Base-by-base conservation (phyloP, 345 rosid genomes). In the Cochlearia excelsa region DNA sequence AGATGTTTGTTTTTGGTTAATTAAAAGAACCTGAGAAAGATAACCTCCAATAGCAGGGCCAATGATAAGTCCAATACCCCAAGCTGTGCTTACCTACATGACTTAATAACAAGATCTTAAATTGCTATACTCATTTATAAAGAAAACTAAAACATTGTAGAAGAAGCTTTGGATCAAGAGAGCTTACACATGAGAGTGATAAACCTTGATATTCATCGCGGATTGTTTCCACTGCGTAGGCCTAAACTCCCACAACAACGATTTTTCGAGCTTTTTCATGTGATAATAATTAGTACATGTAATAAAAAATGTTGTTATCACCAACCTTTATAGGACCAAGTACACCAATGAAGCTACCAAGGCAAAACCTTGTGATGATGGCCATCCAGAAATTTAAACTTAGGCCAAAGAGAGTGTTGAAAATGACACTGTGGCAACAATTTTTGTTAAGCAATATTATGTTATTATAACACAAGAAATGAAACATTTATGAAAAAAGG, bases 31-130 rank as follows among this genome's bases (percentile, higher is more conserved):
- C 99, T 93, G 94, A 2, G 99, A 92, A 57, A 89, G 77, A 67
- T 73, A 93, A 43, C 97, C 99, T 60, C 99, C 99, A 2, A 93
- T 44, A 52, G 99, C 95, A 44, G 99, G 99, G 56, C 99, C 99
- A 72, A 93, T 78, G 71, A 93, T 80, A 80, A 93, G 76, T 70
- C 99, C 99, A 40, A 85, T 84, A 2, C 95, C 97, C 99, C 99
- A 93, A 26, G 99, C 75, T 58, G 99, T 89, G 62, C 97, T 87
- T 26, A 89, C 78, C 97, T 93, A 84, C 59, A 72, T 0, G 63
- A 41, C 40, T 26, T 4, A 1, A 16, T 4, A 1, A 16, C 26
- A 39, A 51, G 10, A 52, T 39, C 60, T 30, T 51, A 30, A 46
- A 26, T 2, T 9, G 4, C 53, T 47, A 16, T 9, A 28, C 3